Base-by-base conservation (phyloP, 1,284 basidiomycete genomes). In the Apiotrichum porosum region DNA sequence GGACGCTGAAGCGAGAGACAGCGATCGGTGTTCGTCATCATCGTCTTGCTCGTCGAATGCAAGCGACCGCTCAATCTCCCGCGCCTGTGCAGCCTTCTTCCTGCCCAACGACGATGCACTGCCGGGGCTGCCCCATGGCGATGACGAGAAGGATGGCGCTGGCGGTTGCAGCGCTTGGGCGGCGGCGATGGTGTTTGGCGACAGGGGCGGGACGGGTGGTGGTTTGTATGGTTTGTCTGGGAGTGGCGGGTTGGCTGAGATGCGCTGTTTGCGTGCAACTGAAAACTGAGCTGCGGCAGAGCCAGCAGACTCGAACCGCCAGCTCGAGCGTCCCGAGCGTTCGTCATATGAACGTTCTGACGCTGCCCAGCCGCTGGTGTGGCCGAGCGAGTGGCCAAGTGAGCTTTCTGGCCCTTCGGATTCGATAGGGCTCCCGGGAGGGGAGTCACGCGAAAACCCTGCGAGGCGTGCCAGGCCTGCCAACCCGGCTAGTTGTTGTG, bases 211-310 rank as follows among this genome's bases (percentile, higher is more conserved):
- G 33, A 37, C 33, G 32, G 34, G 49, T 13, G 46, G 46, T 9
- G 51, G 28, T 6, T 32, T 21, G 23, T 49, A 52, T 14, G 51
- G 51, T 19, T 37, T 36, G 4, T 45, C 43, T 2, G 47, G 47
- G 9, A 44, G 44, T 2, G 47, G 44, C 1, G 47, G 47, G 13
- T 39, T 42, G 10, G 46, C 44, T 9, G 40, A 43, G 5, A 50
- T 19, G 9, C 52, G 40, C 33, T 44, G 47, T n/a, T 41, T 49
- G 32, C 48, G 44, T 5, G 52, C 52, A 14, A 47, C 22, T 3
- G 36, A 31, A 18, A 51, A 36, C n/a, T n/a, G n/a, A n/a, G n/a
- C n/a, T n/a, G n/a, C n/a, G n/a, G 46, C 12, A 6, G 26, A 6
- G 26, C 26, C 40, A 14, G 45, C 45, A 9, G 34, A 45, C 36